phyloP scores from a whole-genome alignment of 768 basidiomycete species.

The Termitomyces sp. region DNA sequence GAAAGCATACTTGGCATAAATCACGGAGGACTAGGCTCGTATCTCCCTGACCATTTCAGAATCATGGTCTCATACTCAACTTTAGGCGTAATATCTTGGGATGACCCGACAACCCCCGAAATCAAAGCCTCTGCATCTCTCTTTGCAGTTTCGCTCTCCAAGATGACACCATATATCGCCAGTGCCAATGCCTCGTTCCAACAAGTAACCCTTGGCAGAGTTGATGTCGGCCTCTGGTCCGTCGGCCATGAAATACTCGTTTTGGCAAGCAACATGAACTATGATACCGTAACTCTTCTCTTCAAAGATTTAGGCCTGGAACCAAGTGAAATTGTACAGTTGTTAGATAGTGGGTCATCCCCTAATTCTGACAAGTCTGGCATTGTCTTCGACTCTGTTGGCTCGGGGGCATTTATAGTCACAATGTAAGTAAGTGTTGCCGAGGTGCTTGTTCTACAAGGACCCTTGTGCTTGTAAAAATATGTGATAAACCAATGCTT shows the following conservation, averaged over 20 bases:
- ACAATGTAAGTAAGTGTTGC: constrained; percentile 13
- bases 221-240: constrained; percentile 50
- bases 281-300: constrained; percentile 26
- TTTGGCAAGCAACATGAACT: constrained; percentile 47
- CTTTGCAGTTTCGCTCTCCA: constrained; percentile 38
- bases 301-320: constrained; percentile 24
- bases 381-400: constrained; percentile 31
- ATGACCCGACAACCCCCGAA: constrained; percentile 44
- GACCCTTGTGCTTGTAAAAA: constrained; percentile 1
- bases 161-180: constrained; percentile 42
- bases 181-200: constrained; percentile 32
- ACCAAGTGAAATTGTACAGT: constrained; percentile 17
- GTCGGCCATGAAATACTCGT: constrained; percentile 34
- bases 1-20: constrained; percentile 63
- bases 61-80: neutral
- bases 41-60: neutral
- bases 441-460: constrained; percentile 1
- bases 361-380: constrained; percentile 18
- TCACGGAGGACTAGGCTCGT: constrained; percentile 55
- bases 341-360: constrained; percentile 30
- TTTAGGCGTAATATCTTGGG: constrained; percentile 44
- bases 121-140: constrained; percentile 48
- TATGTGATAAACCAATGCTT: neutral
- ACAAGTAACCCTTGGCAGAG: constrained; percentile 31
- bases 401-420: constrained; percentile 35